These are phyloP conservation scores for Teunomyces kruisii DNA, from an alignment of 805 yeast species.

Conservation along the genomic window DNA sequence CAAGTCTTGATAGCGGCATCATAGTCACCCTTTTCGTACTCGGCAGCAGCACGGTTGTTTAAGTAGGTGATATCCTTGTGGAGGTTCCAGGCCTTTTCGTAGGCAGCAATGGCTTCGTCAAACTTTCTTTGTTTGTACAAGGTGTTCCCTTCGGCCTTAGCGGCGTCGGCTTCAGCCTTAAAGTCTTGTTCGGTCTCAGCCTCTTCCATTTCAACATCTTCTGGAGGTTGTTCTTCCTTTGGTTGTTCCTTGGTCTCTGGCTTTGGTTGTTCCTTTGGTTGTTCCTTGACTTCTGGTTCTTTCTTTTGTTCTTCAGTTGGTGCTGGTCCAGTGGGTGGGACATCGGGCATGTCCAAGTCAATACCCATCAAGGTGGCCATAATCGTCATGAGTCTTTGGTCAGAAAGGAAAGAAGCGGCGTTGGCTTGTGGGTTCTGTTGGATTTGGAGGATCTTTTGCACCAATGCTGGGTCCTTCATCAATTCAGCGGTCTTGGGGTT, in stretches of 20 bases:
- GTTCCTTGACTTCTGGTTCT: not conserved
- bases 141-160: conserved; percentile 82
- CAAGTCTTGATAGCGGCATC: conserved; percentile 84
- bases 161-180: conserved; percentile 59
- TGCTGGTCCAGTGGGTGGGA: conserved; percentile 10
- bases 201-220: conserved; percentile 37
- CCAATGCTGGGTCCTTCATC: conserved; percentile 85
- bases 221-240: conserved; percentile 1
- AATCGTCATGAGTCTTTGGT: conserved; percentile 85
- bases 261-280: conserved; percentile 17
- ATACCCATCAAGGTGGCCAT: conserved; percentile 86
- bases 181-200: conserved; percentile 22
- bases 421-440: conserved; percentile 74
- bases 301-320: conserved; percentile 7
- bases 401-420: conserved; percentile 67
- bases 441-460: conserved; percentile 61
- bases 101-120: conserved; percentile 87
- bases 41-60: conserved; percentile 97
- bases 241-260: conserved; percentile 19
- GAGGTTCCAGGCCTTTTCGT: conserved; percentile 82
- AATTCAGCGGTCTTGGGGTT: conserved; percentile 87
- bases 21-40: conserved; percentile 90
- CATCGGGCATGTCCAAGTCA: conserved; percentile 52
- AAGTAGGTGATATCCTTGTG: conserved; percentile 85
- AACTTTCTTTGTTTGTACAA: conserved; percentile 84